Evolutionary conservation across 257 asterid species (phyloP), one percentile per base, ranked within the genome.

Genomic region (Solanum rostratum): DNA sequence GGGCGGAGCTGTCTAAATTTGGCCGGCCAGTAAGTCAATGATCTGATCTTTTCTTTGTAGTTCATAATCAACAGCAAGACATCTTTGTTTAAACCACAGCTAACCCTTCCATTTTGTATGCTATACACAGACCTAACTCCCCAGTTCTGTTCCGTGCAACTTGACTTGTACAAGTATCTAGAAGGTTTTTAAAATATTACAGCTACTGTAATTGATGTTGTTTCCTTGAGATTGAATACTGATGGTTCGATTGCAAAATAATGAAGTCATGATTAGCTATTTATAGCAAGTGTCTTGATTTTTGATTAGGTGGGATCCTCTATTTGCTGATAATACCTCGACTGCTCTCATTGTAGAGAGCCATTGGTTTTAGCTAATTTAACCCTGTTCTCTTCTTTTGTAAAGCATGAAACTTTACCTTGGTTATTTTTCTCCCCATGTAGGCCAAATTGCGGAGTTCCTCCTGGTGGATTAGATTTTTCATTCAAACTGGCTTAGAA

Each of bases 381-480:
- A 74, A 24, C 3, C 62, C 24, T 8, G 62, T 24, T 49, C 82
- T 49, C 43, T 57, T 13, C 45, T 59, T 49, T 46, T 46, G 27
- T 33, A n/a, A 53, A 71, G 24, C 65, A 69, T 10, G 66, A 7
- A 60, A 19, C 83, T 71, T 66, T 24, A n/a, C 29, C 57, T 27
- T 11, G 46, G 18, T 73, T 70, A 13, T 81, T 16, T 60, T 79
- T 85, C 49, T 50, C 59, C 81, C 88, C 43, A 10, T 66, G 82
- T 74, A 94, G 99, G 98, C 99, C 88, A 95, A 95, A 86, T 84
- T 91, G 84, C 88, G 99, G 88, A 95, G 95, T 91, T 88, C 97
- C 43, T 86, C 97, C 57, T 95, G 99, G 99, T 95, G 99, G 98
- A 71, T 88, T 83, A 93, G 90, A 85, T 94, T 95, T 87, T 95